Evolutionary conservation across 2,329 filamentous ascomycete genomes (phyloP), one percentile per base, ranked within the genome.

Genomic region (Knoxdaviesia proteae): DNA sequence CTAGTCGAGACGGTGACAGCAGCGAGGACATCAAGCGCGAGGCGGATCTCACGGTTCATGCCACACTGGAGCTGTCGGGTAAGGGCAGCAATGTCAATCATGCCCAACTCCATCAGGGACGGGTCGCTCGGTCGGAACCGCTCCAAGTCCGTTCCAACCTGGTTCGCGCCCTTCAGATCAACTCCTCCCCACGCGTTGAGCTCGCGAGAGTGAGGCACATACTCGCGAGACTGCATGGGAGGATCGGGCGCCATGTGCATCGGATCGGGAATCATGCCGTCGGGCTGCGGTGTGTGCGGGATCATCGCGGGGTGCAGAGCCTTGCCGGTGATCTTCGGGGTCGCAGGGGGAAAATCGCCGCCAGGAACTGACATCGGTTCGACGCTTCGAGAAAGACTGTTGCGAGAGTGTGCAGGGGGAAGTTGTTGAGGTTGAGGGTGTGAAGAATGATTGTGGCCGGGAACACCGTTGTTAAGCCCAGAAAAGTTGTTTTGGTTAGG

Each of bases 31-130:
- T 96, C 90, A 38, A 98, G 64, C 3, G 88, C 88, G 47, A 94
- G 62, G 7, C 88, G 77, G n/a, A 94, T 79, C 60, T 98, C 90
- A 5, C 77, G 77, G 51, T 86, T 79, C 38, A 96, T 81, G 1
- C 88, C 88, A 43, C 82, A 92, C 54, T 94, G 86, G 35, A 98
- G 64, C 52, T 84, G 86, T 64, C 86, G 80, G 1, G 80, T 94
- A 36, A 98, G 67, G 20, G 88, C 86, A 49, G 87, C 80, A 32
- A 96, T 79, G 53, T 98, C 88, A 48, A 96, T 82, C 20, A 84
- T 71, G 6, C 88, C 90, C 42, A 96, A 68, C 51, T 96, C 87
- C 29, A 70, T 64, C 11, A 86, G 67, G 3, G 67, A 63, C 0
- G 90, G 88, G 35, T 86, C 68, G 44, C 82, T 79, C 0, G 87